Conservation (phyloP, 2,329 filamentous ascomycete genomes). For the Claviceps spartinae region DNA sequence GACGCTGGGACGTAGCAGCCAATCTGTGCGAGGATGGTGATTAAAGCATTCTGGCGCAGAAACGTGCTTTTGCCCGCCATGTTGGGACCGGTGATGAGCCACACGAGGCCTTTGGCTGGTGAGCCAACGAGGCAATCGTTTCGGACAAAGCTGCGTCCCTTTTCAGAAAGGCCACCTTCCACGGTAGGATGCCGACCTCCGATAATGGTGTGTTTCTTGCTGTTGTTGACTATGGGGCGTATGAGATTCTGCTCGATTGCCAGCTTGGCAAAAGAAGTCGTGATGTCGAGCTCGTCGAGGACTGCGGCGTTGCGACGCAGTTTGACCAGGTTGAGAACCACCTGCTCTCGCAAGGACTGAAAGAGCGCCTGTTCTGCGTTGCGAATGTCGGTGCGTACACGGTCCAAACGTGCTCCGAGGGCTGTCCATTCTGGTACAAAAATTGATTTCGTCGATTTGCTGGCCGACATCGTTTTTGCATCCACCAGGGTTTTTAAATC, state of each 20-base stretch:
- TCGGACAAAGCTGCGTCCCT: constrained; percentile 67
- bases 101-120: constrained; percentile 47
- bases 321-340: constrained; percentile 70
- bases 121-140: constrained; percentile 79
- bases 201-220: constrained; percentile 58
- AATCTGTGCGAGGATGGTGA: constrained; percentile 83
- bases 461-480: constrained; percentile 49
- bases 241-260: constrained; percentile 61
- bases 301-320: constrained; percentile 82
- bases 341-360: constrained; percentile 54
- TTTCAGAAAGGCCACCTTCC: constrained; percentile 63
- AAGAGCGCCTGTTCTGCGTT: constrained; percentile 77
- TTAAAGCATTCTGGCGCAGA: constrained; percentile 85
- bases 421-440: constrained; percentile 72
- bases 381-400: constrained; percentile 62
- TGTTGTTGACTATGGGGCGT: constrained; percentile 57
- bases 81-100: constrained; percentile 74
- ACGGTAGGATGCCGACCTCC: constrained; percentile 89
- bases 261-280: constrained; percentile 70
- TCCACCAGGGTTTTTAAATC: constrained; percentile 35
- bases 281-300: constrained; percentile 84
- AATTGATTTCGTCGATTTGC: constrained; percentile 74
- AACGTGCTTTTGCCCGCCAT: constrained; percentile 98
- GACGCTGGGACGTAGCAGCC: constrained; percentile 86
- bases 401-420: constrained; percentile 68